phyloP scores from a whole-genome alignment of 2,329 filamentous ascomycete species.

The Fusarium sp. region DNA sequence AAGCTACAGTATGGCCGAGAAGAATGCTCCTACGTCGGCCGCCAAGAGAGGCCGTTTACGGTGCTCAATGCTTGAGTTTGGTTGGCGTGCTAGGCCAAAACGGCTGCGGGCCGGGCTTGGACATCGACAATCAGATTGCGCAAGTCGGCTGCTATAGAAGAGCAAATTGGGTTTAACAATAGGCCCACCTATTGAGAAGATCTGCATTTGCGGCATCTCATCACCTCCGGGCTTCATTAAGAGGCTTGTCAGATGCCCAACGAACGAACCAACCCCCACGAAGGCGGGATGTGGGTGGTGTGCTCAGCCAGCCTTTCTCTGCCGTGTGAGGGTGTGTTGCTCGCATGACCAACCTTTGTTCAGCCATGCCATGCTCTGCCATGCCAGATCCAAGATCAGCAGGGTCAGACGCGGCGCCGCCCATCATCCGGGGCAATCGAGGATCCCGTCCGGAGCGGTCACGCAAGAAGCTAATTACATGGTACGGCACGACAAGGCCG shows the following conservation, averaged over 20 bases:
- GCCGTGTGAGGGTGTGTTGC: constrained; percentile 12
- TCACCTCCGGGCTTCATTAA: not conserved
- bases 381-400: constrained; percentile 15
- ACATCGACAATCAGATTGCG: not conserved
- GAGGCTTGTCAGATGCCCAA: not conserved
- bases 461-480: not conserved
- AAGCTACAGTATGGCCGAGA: constrained; percentile 9
- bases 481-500: not conserved
- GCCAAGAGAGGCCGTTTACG: constrained; percentile 15
- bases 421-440: constrained; percentile 12
- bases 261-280: constrained; percentile 15
- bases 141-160: not conserved
- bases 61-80: constrained; percentile 4
- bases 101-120: constrained; percentile 19
- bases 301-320: constrained; percentile 8
- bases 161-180: constrained; percentile 2
- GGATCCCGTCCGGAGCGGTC: not conserved
- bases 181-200: constrained; percentile 9
- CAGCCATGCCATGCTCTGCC: constrained; percentile 5
- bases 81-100: constrained; percentile 5
- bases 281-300: constrained; percentile 11
- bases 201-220: not conserved
- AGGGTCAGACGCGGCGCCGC: not conserved
- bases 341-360: constrained; percentile 5
- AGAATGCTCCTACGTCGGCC: constrained; percentile 4